Evolutionary conservation across 257 asterid genomes (phyloP).

Genomic region (Solanum clarkiae): DNA sequence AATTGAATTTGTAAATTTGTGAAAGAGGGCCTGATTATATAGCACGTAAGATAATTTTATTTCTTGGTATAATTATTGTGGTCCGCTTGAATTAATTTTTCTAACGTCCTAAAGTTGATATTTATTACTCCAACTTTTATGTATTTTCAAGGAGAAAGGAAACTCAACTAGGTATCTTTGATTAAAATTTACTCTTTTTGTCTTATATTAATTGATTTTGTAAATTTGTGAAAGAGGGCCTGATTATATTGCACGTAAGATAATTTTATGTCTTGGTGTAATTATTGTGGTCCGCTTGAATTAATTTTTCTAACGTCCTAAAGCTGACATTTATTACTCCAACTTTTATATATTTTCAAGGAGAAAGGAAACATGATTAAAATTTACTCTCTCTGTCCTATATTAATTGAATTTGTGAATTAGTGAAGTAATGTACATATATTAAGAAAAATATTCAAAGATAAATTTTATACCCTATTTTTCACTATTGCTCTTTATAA

Average conservation of each 20-base stretch:
- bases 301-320: neutral
- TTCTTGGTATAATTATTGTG: neutral
- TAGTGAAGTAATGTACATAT: rapidly evolving
- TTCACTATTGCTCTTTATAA: too few relatives aligned
- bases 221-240: neutral
- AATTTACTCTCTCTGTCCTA: neutral
- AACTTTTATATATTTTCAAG: neutral
- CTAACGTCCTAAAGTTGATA: neutral
- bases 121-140: neutral
- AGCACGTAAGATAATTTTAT: neutral
- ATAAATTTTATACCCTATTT: too few relatives aligned
- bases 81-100: neutral
- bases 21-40: neutral
- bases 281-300: neutral
- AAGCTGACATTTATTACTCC: neutral
- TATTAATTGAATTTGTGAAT: too few relatives aligned
- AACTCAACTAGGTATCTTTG: neutral
- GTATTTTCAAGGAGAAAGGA: neutral
- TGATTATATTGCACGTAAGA: neutral
- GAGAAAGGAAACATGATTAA: neutral
- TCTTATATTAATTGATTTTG: too few relatives aligned
- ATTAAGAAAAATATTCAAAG: too few relatives aligned
- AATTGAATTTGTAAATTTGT: too few relatives aligned
- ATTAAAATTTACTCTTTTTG: too few relatives aligned
- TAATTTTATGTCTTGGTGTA: neutral